Conservation (phyloP, 495 filamentous ascomycete genomes). For the Cercophora scortea region DNA sequence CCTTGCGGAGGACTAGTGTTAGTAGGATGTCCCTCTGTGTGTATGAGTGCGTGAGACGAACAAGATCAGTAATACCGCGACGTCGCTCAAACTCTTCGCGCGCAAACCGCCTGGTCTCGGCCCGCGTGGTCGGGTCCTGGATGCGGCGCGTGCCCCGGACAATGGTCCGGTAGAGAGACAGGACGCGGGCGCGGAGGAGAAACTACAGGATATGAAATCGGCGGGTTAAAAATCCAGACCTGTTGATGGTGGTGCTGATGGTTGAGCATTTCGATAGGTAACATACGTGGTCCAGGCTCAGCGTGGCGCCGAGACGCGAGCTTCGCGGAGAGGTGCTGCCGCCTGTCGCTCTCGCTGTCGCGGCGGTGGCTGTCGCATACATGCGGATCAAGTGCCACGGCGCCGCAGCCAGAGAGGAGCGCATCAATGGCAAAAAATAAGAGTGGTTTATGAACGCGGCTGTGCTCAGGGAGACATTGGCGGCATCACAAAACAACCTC, state of each 20-base stretch:
- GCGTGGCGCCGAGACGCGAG: slow-evolving; percentile 26
- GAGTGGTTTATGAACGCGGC: background rate
- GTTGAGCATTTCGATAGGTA: background rate
- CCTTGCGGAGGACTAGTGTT: slow-evolving; percentile 15
- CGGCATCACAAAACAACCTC: background rate
- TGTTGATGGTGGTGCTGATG: background rate
- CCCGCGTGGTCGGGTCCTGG: slow-evolving; percentile 41
- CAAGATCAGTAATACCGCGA: slow-evolving; percentile 60
- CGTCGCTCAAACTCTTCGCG: slow-evolving; percentile 71
- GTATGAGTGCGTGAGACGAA: slow-evolving; percentile 25
- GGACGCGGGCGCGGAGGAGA: slow-evolving; percentile 45
- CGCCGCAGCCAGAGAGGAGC: slow-evolving; percentile 9
- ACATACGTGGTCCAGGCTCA: slow-evolving; percentile 46
- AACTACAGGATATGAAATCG: slow-evolving; percentile 36
- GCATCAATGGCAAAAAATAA: slow-evolving; percentile 18
- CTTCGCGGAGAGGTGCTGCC: slow-evolving; percentile 1
- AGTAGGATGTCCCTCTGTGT: background rate
- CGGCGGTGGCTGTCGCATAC: slow-evolving; percentile 27
- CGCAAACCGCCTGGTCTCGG: slow-evolving; percentile 64
- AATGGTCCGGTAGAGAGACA: slow-evolving; percentile 53
- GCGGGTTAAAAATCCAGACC: slow-evolving; percentile 3
- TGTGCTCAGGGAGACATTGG: background rate
- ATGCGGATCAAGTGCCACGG: slow-evolving; percentile 24
- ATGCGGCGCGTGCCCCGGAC: slow-evolving; percentile 44
- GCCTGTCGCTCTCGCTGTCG: too few species aligned